A percentile compares a stretch with the other conserved stretches of the same genome.
Evolutionary conservation across 2,329 filamentous ascomycete genomes (phyloP).

Genomic region (Ceratocystis ficicola): DNA sequence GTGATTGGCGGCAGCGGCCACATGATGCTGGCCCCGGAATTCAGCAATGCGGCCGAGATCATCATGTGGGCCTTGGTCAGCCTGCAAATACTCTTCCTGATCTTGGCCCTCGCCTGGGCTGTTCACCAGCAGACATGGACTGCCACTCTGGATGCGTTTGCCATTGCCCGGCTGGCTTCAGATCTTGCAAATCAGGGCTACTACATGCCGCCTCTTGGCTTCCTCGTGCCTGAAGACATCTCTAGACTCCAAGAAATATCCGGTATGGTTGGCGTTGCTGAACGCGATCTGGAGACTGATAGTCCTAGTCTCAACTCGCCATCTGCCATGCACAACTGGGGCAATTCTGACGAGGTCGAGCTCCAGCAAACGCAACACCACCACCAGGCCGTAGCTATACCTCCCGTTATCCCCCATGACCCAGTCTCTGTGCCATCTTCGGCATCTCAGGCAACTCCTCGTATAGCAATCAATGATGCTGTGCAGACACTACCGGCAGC

Average conservation of each 20-base stretch:
- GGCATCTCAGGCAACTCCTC: neutral
- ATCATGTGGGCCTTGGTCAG: constrained; percentile 17
- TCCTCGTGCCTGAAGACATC: constrained; percentile 11
- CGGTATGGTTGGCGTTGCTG: constrained; percentile 16
- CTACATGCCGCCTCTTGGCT: constrained; percentile 13
- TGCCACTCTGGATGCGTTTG: constrained; percentile 18
- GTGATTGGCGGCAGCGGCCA: constrained; percentile 21
- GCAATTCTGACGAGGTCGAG: neutral
- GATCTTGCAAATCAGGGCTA: constrained; percentile 13
- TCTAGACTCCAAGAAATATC: constrained; percentile 7
- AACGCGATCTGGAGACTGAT: neutral
- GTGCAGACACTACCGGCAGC: neutral
- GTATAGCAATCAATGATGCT: neutral
- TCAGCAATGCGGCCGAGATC: constrained; percentile 13
- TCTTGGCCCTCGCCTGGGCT: constrained; percentile 11
- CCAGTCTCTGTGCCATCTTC: neutral
- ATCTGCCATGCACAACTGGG: neutral
- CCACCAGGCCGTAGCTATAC: neutral
- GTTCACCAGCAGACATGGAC: constrained; percentile 17
- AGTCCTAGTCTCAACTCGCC: neutral
- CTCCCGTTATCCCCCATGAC: neutral
- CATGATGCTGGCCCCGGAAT: constrained; percentile 12
- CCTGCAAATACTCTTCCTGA: constrained; percentile 13
- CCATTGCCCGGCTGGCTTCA: constrained; percentile 15
- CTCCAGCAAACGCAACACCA: constrained; percentile 1